A percentile compares a stretch with the other conserved stretches of the same genome.
Evolutionary conservation across 1,284 basidiomycete genomes (phyloP).

Genomic region (Apiotrichum porosum): DNA sequence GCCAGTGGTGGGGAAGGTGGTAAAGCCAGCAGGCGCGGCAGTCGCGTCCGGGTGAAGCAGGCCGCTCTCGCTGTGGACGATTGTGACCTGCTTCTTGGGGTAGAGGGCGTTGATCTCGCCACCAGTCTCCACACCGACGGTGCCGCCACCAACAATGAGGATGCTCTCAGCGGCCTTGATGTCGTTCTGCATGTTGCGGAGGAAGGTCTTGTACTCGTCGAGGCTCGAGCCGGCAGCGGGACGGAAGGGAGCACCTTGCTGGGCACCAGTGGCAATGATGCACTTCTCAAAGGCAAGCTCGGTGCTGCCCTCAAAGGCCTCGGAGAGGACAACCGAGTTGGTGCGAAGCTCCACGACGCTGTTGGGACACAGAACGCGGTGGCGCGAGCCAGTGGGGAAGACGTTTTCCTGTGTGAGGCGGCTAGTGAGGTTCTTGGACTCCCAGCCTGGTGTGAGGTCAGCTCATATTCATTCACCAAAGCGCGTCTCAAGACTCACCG

Average conservation of each 20-base stretch:
- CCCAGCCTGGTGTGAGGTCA: slow-evolving; percentile 38
- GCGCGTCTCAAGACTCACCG: slow-evolving; percentile 25
- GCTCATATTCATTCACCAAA: background rate
- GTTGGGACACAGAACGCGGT: slow-evolving; percentile 37
- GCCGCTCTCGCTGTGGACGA: slow-evolving; percentile 25
- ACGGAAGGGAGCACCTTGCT: slow-evolving; percentile 43
- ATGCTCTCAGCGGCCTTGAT: slow-evolving; percentile 37
- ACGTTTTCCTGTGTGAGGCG: slow-evolving; percentile 32
- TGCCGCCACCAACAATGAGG: slow-evolving; percentile 49
- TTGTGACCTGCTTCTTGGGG: slow-evolving; percentile 30
- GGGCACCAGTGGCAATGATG: slow-evolving; percentile 42
- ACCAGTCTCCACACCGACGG: slow-evolving; percentile 51
- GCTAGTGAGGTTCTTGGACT: slow-evolving; percentile 38
- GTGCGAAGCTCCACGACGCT: slow-evolving; percentile 43
- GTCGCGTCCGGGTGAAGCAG: slow-evolving; percentile 23
- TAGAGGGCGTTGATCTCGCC: slow-evolving; percentile 29
- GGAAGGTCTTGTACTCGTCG: slow-evolving; percentile 19
- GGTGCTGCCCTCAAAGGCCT: slow-evolving; percentile 41
- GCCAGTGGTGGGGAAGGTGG: slow-evolving; percentile 3
- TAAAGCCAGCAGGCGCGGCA: background rate
- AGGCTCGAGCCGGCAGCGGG: slow-evolving; percentile 25
- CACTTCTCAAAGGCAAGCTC: slow-evolving; percentile 45
- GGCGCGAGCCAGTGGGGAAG: slow-evolving; percentile 33
- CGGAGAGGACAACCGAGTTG: slow-evolving; percentile 38
- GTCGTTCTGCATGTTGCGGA: slow-evolving; percentile 34